Evolutionary conservation across 805 yeast species (phyloP).

Genomic region (Monosporozyma siamensis): DNA sequence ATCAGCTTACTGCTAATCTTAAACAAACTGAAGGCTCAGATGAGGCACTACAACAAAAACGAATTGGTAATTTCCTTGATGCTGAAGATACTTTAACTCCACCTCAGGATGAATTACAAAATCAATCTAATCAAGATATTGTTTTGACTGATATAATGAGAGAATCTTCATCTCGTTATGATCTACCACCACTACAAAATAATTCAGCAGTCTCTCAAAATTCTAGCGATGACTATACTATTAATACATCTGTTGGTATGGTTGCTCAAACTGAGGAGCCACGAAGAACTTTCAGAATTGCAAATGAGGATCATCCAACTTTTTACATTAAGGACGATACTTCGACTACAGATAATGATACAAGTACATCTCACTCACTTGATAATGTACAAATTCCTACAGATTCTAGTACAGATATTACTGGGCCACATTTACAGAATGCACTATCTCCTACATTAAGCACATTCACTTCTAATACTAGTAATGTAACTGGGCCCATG

Average conservation of each 20-base stretch:
- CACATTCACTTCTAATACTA: neutral
- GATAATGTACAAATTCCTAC: neutral
- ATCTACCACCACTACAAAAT: neutral
- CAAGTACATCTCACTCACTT: neutral
- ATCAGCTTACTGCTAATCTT: no score
- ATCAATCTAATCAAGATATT: no score
- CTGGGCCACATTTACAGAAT: neutral
- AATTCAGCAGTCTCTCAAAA: no score
- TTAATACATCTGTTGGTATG: neutral
- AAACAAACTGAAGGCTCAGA: no score
- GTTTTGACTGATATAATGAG: neutral
- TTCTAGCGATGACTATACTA: neutral
- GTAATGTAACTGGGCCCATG: neutral
- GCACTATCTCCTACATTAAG: neutral
- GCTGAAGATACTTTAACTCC: neutral
- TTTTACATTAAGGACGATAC: conserved; percentile 18
- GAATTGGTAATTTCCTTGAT: no score
- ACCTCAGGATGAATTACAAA: neutral
- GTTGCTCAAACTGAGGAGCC: conserved; percentile 4
- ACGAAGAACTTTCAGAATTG: conserved; percentile 22
- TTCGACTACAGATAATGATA: conserved; percentile 5
- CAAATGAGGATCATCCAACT: conserved; percentile 24
- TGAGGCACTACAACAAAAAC: no score
- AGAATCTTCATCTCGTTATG: neutral
- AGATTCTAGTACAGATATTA: neutral